These are phyloP conservation scores for Xylaria sp. DNA, from an alignment of 2,329 filamentous ascomycete species.

Conservation along the genomic window DNA sequence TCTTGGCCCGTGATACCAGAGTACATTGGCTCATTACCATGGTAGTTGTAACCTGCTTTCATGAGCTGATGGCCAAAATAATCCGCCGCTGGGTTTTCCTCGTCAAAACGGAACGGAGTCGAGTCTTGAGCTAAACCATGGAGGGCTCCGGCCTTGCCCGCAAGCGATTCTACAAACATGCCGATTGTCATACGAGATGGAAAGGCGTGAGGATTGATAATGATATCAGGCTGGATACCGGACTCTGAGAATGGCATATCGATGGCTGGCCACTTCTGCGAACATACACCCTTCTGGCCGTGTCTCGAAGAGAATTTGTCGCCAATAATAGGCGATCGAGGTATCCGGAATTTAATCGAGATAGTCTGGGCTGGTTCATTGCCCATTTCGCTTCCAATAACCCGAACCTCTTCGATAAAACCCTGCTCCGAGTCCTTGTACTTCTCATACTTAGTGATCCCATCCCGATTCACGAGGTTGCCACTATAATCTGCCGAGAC, in stretches of 20 bases:
- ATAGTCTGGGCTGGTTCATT: constrained; percentile 87
- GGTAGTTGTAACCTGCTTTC: constrained; percentile 96
- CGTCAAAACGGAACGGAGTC: constrained; percentile 94
- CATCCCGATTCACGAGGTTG: constrained; percentile 85
- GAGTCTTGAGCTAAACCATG: constrained; percentile 97
- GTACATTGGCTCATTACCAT: constrained; percentile 99
- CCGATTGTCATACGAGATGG: constrained; percentile 99
- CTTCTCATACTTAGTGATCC: constrained; percentile 86
- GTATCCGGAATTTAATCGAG: constrained; percentile 92
- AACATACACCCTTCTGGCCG: constrained; percentile 96
- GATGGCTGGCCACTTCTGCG: constrained; percentile 91
- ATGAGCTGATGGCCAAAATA: constrained; percentile 96
- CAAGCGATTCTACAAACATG: constrained; percentile 98
- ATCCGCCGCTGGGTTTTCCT: constrained; percentile 90
- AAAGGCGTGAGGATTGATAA: constrained; percentile 99
- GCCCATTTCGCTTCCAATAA: constrained; percentile 87
- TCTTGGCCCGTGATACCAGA: constrained; percentile 96
- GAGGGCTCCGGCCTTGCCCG: constrained; percentile 92
- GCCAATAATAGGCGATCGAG: constrained; percentile 90
- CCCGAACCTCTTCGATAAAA: constrained; percentile 90
- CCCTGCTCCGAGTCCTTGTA: constrained; percentile 93
- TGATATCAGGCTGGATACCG: constrained; percentile 95
- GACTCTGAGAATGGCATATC: constrained; percentile 98
- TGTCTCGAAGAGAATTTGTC: constrained; percentile 99
- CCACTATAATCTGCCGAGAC: constrained; percentile 84